A percentile compares a stretch with the other conserved stretches of the same genome.
These are phyloP conservation scores for Penicillium desertorum DNA, from an alignment of 495 filamentous ascomycete species.

Conservation along the genomic window DNA sequence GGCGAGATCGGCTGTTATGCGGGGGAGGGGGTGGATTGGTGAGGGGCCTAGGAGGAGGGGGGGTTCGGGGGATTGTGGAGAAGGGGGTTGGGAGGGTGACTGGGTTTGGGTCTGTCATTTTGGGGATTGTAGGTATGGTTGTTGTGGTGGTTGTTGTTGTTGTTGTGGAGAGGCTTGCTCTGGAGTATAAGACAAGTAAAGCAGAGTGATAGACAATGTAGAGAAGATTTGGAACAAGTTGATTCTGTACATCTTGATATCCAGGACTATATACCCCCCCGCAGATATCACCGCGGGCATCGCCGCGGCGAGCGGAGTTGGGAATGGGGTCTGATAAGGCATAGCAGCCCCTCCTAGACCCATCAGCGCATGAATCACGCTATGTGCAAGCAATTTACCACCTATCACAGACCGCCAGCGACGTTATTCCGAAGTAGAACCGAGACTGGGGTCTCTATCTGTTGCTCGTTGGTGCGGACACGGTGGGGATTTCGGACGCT, in stretches of 20 bases:
- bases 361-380: background rate
- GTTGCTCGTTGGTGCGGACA: background rate
- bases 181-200: background rate
- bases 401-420: background rate
- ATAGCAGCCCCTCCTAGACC: background rate
- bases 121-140: background rate
- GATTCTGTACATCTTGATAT: background rate
- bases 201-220: background rate
- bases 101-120: conserved; percentile 1
- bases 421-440: background rate
- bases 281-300: conserved; percentile 3
- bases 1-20: conserved; percentile 56
- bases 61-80: conserved; percentile 53
- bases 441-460: background rate
- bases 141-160: background rate
- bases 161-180: background rate
- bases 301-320: conserved; percentile 1
- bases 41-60: conserved; percentile 58
- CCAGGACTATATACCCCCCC: background rate
- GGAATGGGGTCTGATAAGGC: background rate
- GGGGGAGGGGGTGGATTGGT: conserved; percentile 59
- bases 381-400: background rate
- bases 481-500: background rate
- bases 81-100: conserved; percentile 55
- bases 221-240: background rate